Evolutionary conservation across 2,329 filamentous ascomycete species (phyloP).

Genomic region (Exophiala oligosperma): DNA sequence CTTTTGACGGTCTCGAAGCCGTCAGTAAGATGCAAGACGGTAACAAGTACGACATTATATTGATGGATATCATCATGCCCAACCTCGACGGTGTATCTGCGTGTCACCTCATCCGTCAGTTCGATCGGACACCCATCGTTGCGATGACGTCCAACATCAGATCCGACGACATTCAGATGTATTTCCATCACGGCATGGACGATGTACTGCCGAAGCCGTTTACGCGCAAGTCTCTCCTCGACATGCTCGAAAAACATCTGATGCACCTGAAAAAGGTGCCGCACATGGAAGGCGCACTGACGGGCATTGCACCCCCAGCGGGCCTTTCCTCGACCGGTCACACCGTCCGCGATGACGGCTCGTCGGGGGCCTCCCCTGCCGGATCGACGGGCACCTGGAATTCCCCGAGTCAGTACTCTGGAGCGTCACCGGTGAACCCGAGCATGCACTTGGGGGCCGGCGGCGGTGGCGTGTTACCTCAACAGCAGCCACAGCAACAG

Average conservation of each 20-base stretch:
- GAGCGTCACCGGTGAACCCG: conserved; percentile 57
- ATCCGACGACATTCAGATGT: conserved; percentile 93
- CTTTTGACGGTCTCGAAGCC: conserved; percentile 84
- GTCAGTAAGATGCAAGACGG: conserved; percentile 77
- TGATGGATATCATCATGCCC: conserved; percentile 98
- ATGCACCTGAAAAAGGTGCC: conserved; percentile 73
- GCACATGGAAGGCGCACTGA: conserved; percentile 52
- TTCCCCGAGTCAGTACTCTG: conserved; percentile 59
- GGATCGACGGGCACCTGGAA: conserved; percentile 63
- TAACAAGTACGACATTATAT: conserved; percentile 67
- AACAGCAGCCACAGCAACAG: conserved; percentile 17
- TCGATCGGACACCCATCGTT: conserved; percentile 81
- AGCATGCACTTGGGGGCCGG: conserved; percentile 33
- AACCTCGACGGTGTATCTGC: conserved; percentile 92
- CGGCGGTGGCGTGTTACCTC: conserved; percentile 1
- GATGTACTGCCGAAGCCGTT: conserved; percentile 97
- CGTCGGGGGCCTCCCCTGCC: conserved; percentile 61
- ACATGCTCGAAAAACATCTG: conserved; percentile 85
- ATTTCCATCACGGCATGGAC: conserved; percentile 97
- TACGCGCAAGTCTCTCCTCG: conserved; percentile 80
- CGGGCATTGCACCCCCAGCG: conserved; percentile 43
- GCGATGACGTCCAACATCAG: conserved; percentile 99
- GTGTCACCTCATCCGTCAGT: conserved; percentile 87
- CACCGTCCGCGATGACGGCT: conserved; percentile 63
- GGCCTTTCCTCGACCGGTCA: conserved; percentile 54